These are phyloP conservation scores for Stachybotrys chlorohalonatus DNA, from an alignment of 2,329 filamentous ascomycete species.

Conservation along the genomic window DNA sequence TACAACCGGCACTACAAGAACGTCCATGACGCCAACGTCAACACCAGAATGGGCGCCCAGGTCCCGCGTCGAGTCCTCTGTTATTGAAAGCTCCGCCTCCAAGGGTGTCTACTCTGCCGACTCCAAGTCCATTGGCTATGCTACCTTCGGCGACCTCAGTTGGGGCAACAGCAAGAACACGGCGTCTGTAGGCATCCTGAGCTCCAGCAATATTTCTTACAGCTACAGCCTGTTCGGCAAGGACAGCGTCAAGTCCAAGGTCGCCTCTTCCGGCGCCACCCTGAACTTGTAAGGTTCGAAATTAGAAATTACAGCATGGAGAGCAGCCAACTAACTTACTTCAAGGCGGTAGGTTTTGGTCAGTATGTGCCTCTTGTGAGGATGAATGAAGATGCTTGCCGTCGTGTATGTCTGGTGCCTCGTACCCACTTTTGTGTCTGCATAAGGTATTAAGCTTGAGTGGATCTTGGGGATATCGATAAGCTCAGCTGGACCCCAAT, in stretches of 20 bases:
- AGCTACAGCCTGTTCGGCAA: constrained; percentile 35
- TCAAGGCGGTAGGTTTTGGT: too few species aligned
- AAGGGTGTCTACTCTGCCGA: constrained; percentile 27
- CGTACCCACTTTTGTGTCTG: too few species aligned
- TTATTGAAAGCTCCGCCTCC: constrained; percentile 32
- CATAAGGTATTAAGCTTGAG: too few species aligned
- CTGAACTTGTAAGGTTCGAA: constrained; percentile 19
- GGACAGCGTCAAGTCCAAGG: constrained; percentile 32
- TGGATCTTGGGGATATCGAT: too few species aligned
- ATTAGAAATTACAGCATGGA: too few species aligned
- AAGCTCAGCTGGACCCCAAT: too few species aligned
- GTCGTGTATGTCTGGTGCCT: too few species aligned
- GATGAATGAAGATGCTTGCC: too few species aligned
- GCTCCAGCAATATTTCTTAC: constrained; percentile 44
- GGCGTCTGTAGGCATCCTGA: constrained; percentile 41
- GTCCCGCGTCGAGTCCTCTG: constrained; percentile 48
- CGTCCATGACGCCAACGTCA: constrained; percentile 36
- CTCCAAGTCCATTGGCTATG: constrained; percentile 31
- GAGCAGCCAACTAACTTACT: too few species aligned
- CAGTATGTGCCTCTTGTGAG: too few species aligned
- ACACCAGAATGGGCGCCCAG: constrained; percentile 47
- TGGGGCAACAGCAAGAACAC: constrained; percentile 26
- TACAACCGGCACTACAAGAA: constrained; percentile 44
- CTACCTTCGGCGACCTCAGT: constrained; percentile 29
- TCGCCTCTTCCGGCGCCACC: constrained; percentile 30